Percentiles rank a stretch among this genome's conserved stretches.
phyloP scores from a whole-genome alignment of 1,139 yeast genomes.

The Hyphopichia wangnamkhiaoensis region DNA sequence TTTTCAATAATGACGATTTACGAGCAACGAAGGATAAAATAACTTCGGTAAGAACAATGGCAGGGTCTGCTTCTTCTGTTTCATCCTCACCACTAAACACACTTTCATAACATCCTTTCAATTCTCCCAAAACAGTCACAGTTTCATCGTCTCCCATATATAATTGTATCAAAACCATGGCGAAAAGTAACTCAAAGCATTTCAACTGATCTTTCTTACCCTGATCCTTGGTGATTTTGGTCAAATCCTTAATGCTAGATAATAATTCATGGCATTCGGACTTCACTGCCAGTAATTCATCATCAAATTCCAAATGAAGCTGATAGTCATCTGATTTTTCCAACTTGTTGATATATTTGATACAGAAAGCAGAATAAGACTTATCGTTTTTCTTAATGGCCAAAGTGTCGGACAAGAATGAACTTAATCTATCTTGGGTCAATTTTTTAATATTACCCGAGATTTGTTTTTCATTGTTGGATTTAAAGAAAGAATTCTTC shows the following conservation, averaged over 20 bases:
- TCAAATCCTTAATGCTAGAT: conserved; percentile 40
- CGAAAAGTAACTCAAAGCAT: conserved; percentile 70
- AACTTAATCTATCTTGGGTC: conserved; percentile 61
- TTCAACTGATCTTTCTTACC: conserved; percentile 25
- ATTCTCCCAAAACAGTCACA: conserved; percentile 70
- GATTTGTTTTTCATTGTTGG: conserved; percentile 15
- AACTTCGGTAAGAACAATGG: conserved; percentile 76
- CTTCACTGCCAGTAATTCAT: conserved; percentile 50
- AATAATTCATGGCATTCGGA: conserved; percentile 53
- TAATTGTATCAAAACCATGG: conserved; percentile 77
- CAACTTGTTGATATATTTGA: conserved; percentile 27
- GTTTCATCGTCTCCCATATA: conserved; percentile 83
- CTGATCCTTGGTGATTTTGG: conserved; percentile 8
- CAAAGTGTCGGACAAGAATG: conserved; percentile 64
- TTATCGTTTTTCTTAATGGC: conserved; percentile 42
- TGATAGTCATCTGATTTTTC: conserved; percentile 23
- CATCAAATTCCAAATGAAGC: conserved; percentile 53
- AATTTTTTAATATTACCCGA: conserved; percentile 37
- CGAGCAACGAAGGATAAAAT: conserved; percentile 74
- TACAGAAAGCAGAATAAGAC: conserved; percentile 45
- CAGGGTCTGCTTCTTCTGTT: conserved; percentile 40
- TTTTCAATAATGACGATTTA: conserved; percentile 69
- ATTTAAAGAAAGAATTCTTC: conserved; percentile 55
- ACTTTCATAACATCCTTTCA: conserved; percentile 54
- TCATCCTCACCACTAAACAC: conserved; percentile 25